Conservation (phyloP, 768 basidiomycete species). For the Botryobasidium botryosum region DNA sequence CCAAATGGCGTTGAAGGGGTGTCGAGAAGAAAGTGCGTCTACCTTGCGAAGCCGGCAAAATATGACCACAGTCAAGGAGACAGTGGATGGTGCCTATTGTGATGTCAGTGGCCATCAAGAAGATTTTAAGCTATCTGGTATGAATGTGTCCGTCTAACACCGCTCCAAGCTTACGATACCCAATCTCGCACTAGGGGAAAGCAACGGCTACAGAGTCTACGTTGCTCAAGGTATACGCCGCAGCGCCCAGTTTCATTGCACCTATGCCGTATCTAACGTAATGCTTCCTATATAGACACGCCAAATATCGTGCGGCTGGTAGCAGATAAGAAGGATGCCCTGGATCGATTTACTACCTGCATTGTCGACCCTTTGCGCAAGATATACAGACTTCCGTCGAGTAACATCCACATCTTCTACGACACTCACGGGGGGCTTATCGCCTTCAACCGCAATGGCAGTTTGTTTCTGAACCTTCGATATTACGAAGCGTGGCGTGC, state of each 20-base stretch:
- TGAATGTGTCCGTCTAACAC: slow-evolving; percentile 9
- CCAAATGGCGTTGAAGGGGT: slow-evolving; percentile 41
- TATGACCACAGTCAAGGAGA: slow-evolving; percentile 58
- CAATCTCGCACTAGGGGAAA: slow-evolving; percentile 4
- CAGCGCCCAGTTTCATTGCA: too few relatives aligned
- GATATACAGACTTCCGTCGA: slow-evolving; percentile 56
- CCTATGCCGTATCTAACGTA: background rate
- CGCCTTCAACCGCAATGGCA: slow-evolving; percentile 84
- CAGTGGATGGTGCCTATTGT: slow-evolving; percentile 67
- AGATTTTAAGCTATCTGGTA: slow-evolving; percentile 47
- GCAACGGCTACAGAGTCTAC: slow-evolving; percentile 17
- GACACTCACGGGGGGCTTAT: slow-evolving; percentile 67
- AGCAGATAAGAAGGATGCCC: slow-evolving; percentile 29
- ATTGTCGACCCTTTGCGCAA: slow-evolving; percentile 44
- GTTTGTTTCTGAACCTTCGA: slow-evolving; percentile 74
- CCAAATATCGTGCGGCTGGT: slow-evolving; percentile 34
- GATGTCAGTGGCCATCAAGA: slow-evolving; percentile 50
- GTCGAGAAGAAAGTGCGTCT: slow-evolving; percentile 46
- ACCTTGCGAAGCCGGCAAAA: slow-evolving; percentile 45
- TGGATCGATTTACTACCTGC: slow-evolving; percentile 51
- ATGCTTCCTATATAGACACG: slow-evolving; percentile 30
- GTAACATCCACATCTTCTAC: slow-evolving; percentile 73
- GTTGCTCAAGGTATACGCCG: slow-evolving; percentile 34
- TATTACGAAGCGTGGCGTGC: slow-evolving; percentile 65
- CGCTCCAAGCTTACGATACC: background rate